Percentiles rank a stretch among this genome's conserved stretches.
Conservation (phyloP, 208 protist species). For the Wallacemonas sp. region DNA sequence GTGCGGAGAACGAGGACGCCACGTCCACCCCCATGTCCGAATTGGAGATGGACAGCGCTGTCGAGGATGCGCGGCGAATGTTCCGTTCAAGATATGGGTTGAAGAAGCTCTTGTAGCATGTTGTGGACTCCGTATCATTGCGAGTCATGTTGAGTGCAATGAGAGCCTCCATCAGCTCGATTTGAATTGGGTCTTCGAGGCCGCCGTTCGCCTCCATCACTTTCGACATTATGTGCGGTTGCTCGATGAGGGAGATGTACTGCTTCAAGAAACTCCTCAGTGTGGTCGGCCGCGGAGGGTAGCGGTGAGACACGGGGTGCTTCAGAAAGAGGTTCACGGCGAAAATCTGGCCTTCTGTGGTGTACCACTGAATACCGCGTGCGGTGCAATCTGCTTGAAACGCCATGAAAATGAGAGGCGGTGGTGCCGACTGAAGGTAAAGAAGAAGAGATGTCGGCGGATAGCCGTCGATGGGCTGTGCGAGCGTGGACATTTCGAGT, state of each 20-base stretch:
- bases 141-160: constrained; percentile 38
- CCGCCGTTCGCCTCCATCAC: constrained; percentile 14
- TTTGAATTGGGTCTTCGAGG: constrained; percentile 39
- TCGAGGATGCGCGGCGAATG: constrained; percentile 3
- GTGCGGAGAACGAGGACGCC: no score
- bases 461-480: constrained; percentile 7
- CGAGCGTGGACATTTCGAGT: not conserved
- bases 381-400: constrained; percentile 62
- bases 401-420: constrained; percentile 50
- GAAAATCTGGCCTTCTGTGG: constrained; percentile 40
- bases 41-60: constrained; percentile 6
- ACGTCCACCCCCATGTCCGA: not conserved
- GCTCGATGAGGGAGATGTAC: constrained; percentile 65
- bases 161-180: constrained; percentile 64
- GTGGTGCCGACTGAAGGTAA: constrained; percentile 66
- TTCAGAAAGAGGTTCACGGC: constrained; percentile 54
- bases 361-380: constrained; percentile 56
- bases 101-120: constrained; percentile 80
- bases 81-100: constrained; percentile 30
- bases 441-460: constrained; percentile 61
- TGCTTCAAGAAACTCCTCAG: constrained; percentile 59
- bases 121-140: constrained; percentile 15
- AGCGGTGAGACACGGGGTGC: constrained; percentile 52
- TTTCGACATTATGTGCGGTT: constrained; percentile 23
- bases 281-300: constrained; percentile 53